Evolutionary conservation across 164 flowering plant genomes (phyloP).

Genomic region (Tetrastigma voinierianum): DNA sequence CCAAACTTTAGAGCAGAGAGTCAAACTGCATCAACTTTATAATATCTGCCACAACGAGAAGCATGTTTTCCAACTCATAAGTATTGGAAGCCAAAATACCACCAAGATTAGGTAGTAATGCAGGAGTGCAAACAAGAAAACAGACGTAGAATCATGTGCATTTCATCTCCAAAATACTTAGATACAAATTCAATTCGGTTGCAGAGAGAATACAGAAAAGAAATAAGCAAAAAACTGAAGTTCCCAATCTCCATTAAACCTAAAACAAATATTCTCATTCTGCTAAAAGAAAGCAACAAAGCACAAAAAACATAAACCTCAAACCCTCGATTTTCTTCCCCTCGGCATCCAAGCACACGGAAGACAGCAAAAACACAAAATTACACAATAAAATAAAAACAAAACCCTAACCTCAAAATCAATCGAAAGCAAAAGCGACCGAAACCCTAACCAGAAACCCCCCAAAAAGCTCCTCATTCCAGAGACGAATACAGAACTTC

Average conservation of each 20-base stretch:
- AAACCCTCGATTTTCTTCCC: neutral
- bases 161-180: neutral
- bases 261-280: neutral
- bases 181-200: neutral
- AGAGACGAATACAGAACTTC: neutral
- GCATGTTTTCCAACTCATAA: too few relatives aligned
- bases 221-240: neutral
- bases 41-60: too few relatives aligned
- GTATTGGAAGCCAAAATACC: too few relatives aligned
- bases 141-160: neutral
- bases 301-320: neutral
- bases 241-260: neutral
- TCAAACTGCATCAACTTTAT: neutral
- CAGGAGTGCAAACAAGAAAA: neutral
- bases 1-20: neutral
- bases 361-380: neutral
- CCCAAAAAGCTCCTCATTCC: neutral
- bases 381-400: neutral
- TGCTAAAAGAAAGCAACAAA: neutral
- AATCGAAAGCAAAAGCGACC: neutral
- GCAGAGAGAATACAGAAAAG: neutral
- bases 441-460: neutral
- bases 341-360: neutral
- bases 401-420: neutral
- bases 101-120: neutral